Evolutionary conservation across 805 yeast genomes (phyloP).

Genomic region (Hemisphaericaspora nanyangensis): DNA sequence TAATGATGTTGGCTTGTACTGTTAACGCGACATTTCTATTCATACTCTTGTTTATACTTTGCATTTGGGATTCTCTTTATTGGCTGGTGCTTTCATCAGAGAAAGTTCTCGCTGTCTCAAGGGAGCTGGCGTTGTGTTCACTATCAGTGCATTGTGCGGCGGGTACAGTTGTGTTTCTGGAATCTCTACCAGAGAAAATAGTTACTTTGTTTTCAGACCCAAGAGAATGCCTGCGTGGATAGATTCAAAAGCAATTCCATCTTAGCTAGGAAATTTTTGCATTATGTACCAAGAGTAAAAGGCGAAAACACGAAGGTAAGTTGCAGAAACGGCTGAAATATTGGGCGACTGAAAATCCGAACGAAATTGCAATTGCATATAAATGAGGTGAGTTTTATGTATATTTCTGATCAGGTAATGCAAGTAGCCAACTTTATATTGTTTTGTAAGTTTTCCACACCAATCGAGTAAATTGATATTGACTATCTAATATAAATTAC

Average conservation of each 20-base stretch:
- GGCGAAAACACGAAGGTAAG: too few species aligned
- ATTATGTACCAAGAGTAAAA: neutral
- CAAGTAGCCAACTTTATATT: too few species aligned
- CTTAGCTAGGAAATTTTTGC: neutral
- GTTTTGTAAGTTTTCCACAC: too few species aligned
- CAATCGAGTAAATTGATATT: too few species aligned
- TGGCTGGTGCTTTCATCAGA: constrained; percentile 49
- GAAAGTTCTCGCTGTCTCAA: constrained; percentile 36
- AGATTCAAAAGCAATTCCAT: neutral
- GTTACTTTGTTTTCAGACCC: constrained; percentile 40
- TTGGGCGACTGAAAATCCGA: too few species aligned
- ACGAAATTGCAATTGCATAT: too few species aligned
- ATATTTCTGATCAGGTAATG: too few species aligned
- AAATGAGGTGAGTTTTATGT: too few species aligned
- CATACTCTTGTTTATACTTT: constrained; percentile 54
- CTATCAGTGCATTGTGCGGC: constrained; percentile 51
- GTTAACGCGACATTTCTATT: constrained; percentile 63
- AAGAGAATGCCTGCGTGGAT: neutral
- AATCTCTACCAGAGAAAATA: constrained; percentile 53
- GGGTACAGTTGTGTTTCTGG: constrained; percentile 63
- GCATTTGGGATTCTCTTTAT: constrained; percentile 51
- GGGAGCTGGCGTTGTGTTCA: constrained; percentile 62
- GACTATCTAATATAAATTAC: too few species aligned
- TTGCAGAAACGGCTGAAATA: too few species aligned
- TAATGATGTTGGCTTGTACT: constrained; percentile 49